These are phyloP conservation scores for Hyparrhenia diplandra DNA, from an alignment of 176 grass and related monocot genomes.

Conservation along the genomic window DNA sequence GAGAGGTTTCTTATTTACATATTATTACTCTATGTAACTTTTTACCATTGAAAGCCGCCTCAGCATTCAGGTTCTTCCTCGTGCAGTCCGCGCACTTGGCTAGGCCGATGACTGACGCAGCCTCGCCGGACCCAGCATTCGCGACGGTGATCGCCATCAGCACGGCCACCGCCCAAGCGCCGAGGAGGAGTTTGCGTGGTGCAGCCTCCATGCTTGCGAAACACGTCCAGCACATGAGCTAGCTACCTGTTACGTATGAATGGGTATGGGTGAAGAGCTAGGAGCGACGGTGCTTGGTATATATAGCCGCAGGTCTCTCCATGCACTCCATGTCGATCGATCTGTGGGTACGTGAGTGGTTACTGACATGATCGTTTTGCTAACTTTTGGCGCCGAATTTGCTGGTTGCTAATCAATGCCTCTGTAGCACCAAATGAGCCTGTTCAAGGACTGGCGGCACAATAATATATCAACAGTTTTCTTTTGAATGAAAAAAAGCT, in stretches of 20 bases:
- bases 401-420: neutral
- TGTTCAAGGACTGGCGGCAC: no score
- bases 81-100: slow-evolving; percentile 8
- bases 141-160: neutral
- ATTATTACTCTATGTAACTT: neutral
- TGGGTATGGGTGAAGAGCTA: neutral
- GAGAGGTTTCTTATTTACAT: no score
- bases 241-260: neutral
- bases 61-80: slow-evolving; percentile 13
- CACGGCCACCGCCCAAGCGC: neutral
- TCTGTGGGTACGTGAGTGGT: neutral
- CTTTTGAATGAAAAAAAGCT: neutral
- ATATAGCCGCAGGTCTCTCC: neutral
- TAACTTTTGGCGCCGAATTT: neutral
- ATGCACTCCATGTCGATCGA: neutral
- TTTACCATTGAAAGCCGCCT: slow-evolving; percentile 4
- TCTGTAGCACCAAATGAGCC: no score
- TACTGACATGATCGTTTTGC: neutral
- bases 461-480: neutral
- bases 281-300: neutral
- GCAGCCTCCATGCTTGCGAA: neutral
- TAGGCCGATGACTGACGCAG: neutral
- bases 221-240: neutral
- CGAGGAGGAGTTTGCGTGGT: neutral
- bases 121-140: neutral